Conservation (phyloP, 2,329 filamentous ascomycete species). For the Cladorrhinum sp. region DNA sequence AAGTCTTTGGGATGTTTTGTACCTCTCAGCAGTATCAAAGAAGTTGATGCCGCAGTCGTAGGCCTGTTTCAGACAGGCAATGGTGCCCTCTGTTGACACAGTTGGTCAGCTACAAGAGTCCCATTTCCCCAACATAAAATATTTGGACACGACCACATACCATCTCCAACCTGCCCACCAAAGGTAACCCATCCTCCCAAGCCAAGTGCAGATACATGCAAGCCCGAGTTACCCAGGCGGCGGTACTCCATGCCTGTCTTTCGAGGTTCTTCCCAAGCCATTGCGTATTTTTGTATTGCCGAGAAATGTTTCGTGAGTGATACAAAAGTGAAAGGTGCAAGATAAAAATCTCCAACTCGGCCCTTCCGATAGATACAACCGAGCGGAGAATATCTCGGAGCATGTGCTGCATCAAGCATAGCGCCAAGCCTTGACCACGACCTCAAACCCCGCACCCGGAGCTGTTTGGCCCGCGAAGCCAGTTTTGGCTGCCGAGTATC, state of each 20-base stretch:
- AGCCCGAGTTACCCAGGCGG: conserved; percentile 66
- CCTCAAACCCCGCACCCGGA: not conserved
- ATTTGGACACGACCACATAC: conserved; percentile 48
- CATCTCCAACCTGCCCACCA: conserved; percentile 65
- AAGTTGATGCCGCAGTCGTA: conserved; percentile 62
- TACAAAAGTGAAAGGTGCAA: not conserved
- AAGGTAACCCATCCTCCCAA: conserved; percentile 72
- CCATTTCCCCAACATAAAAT: too few species aligned
- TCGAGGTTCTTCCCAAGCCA: conserved; percentile 44
- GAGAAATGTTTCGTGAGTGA: not conserved
- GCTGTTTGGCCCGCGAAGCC: conserved; percentile 6
- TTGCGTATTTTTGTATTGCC: conserved; percentile 23
- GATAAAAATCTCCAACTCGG: not conserved
- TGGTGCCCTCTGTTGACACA: conserved; percentile 36
- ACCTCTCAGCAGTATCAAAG: conserved; percentile 61
- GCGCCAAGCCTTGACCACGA: not conserved
- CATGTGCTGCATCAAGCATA: not conserved
- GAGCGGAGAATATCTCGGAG: conserved; percentile 19
- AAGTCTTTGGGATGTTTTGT: conserved; percentile 29
- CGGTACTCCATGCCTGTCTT: conserved; percentile 65
- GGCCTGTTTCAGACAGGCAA: conserved; percentile 60
- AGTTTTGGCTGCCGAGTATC: conserved; percentile 6
- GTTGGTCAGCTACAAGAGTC: conserved; percentile 62
- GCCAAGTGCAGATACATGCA: conserved; percentile 70
- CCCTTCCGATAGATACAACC: not conserved